phyloP scores from a whole-genome alignment of 495 filamentous ascomycete genomes.

The Talaromyces liani region DNA sequence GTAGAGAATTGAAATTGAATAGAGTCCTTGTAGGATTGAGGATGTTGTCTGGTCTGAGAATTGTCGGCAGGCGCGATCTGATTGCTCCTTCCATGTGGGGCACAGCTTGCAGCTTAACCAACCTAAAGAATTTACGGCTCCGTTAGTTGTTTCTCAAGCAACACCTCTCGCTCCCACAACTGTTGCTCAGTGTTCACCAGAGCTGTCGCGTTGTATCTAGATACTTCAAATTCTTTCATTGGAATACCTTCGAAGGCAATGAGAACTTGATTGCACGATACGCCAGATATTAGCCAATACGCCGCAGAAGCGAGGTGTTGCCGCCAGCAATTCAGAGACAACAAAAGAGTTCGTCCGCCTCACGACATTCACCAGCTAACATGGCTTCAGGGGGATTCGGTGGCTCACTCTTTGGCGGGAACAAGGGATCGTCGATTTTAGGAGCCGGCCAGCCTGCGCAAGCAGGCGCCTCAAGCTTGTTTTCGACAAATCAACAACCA shows the following conservation, averaged over 20 bases:
- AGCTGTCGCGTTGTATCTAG: neutral
- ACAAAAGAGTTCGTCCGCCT: neutral
- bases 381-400: neutral
- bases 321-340: neutral
- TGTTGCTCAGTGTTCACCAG: neutral
- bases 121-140: neutral
- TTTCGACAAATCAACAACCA: conserved; percentile 20
- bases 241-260: neutral
- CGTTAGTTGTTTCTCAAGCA: conserved; percentile 2
- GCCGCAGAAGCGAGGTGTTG: neutral
- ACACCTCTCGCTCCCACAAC: neutral
- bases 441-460: neutral
- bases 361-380: neutral
- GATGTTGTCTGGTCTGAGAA: neutral
- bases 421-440: neutral
- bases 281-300: neutral
- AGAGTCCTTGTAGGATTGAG: neutral
- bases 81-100: conserved; percentile 6
- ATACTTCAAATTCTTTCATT: neutral
- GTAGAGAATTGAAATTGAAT: no score
- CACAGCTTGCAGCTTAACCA: neutral
- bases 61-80: neutral
- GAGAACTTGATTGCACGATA: neutral
- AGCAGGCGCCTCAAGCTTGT: conserved; percentile 20
- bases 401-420: neutral